phyloP scores from a whole-genome alignment of 305 asterid species.

The Fraxinus dipetala region DNA sequence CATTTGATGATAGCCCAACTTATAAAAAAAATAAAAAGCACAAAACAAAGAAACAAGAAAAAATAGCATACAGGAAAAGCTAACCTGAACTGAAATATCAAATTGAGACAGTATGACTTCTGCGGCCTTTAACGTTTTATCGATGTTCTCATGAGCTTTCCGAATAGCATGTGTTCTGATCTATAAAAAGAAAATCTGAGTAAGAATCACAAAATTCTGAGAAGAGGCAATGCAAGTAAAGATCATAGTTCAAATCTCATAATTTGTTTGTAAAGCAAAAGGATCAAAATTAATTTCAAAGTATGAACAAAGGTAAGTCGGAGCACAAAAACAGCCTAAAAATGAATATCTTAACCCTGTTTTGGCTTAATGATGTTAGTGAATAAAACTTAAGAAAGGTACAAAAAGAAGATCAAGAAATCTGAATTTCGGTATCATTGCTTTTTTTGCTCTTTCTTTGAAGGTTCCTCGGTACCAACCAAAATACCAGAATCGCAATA shows the following conservation, averaged over 20 bases:
- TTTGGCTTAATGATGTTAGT: not conserved
- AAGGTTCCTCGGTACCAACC: not conserved
- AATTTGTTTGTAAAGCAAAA: not conserved
- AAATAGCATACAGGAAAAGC: slow-evolving; percentile 2
- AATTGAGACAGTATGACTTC: slow-evolving; percentile 85
- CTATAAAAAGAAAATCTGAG: slow-evolving; percentile 42
- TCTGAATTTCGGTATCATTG: not conserved
- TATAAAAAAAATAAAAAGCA: not conserved
- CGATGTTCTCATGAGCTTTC: slow-evolving; percentile 94
- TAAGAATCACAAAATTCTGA: slow-evolving; percentile 11
- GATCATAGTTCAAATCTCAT: slow-evolving; percentile 21
- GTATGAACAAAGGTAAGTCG: not conserved
- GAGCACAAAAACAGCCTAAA: not conserved
- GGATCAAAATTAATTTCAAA: not conserved
- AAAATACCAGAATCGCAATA: too few relatives aligned
- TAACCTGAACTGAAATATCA: slow-evolving; percentile 89
- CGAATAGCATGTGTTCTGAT: slow-evolving; percentile 91
- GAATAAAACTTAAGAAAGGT: not conserved
- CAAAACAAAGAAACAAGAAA: not conserved
- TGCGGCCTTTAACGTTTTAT: slow-evolving; percentile 87
- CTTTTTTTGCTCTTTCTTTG: not conserved
- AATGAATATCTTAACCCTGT: not conserved
- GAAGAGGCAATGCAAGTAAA: slow-evolving; percentile 12
- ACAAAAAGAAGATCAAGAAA: slow-evolving; percentile 16
- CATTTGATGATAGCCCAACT: not conserved